phyloP scores from a whole-genome alignment of 805 yeast species.

The Sugiyamaella marilandica region DNA sequence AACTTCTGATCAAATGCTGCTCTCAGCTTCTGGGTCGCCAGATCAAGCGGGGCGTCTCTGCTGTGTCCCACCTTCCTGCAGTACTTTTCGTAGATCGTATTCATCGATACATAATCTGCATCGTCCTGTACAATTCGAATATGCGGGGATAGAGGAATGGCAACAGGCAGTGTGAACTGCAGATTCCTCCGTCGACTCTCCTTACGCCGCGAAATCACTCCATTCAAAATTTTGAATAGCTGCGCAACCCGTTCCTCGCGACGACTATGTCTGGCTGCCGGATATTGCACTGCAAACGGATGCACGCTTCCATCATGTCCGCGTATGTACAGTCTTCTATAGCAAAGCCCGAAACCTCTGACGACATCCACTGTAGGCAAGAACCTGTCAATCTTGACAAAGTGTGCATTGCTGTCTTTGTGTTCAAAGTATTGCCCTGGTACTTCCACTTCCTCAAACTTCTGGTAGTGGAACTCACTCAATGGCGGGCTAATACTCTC shows the following conservation, averaged over 20 bases:
- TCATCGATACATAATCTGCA: slow-evolving; percentile 66
- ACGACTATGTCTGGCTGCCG: slow-evolving; percentile 95
- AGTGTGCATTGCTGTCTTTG: slow-evolving; percentile 84
- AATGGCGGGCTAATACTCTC: slow-evolving; percentile 92
- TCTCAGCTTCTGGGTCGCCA: slow-evolving; percentile 75
- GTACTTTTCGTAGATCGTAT: slow-evolving; percentile 79
- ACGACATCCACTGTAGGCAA: slow-evolving; percentile 83
- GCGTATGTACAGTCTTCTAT: slow-evolving; percentile 79
- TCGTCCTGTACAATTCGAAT: slow-evolving; percentile 87
- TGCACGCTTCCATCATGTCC: slow-evolving; percentile 92
- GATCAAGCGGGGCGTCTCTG: slow-evolving; percentile 86
- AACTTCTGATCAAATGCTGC: slow-evolving; percentile 91
- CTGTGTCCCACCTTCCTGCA: slow-evolving; percentile 69
- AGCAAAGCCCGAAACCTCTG: slow-evolving; percentile 86
- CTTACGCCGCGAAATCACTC: slow-evolving; percentile 70
- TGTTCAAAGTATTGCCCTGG: slow-evolving; percentile 94
- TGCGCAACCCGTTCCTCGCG: slow-evolving; percentile 94
- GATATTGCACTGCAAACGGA: slow-evolving; percentile 93
- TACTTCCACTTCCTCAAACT: slow-evolving; percentile 93
- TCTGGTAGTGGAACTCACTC: slow-evolving; percentile 96
- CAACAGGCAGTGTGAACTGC: slow-evolving; percentile 81
- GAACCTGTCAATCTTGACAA: slow-evolving; percentile 88
- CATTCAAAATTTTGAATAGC: slow-evolving; percentile 82
- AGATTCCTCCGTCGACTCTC: slow-evolving; percentile 85
- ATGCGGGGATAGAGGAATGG: slow-evolving; percentile 92